Evolutionary conservation across 768 basidiomycete genomes (phyloP), one percentile per base, ranked within the genome.

Genomic region (Trametes coccinea): DNA sequence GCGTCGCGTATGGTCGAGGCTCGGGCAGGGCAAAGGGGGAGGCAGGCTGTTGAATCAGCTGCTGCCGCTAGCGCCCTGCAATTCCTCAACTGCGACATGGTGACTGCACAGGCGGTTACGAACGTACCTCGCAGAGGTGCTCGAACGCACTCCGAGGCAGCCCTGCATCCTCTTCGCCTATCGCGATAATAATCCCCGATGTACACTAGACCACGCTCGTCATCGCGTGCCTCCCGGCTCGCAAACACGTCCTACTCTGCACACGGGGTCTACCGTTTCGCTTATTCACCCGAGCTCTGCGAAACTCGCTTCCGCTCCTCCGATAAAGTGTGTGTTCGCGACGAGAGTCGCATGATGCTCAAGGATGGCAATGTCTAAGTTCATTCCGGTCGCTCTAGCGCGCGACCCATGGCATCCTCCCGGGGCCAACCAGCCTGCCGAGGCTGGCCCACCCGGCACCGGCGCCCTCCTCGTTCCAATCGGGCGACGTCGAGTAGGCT

Each of bases 131-230:
- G 22, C 22, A 22, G 22, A 22, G 1, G 34, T 8, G 14, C 37
- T 8, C 29, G 31, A 41, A 29, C 53, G 7, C 13, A 31, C n/a
- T 11, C 41, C 33, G 22, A 14, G 27, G 39, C 43, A 22, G 41
- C 31, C n/a, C 30, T n/a, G 17, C 57, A 22, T 27, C 30, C 30
- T 37, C 30, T 17, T 49, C 56, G 56, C 53, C 56, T 50, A 63
- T 63, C 62, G 62, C 62, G 62, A 63, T 63, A 13, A 39, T 46
- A n/a, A 63, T 63, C 62, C 56, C 62, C 62, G 62, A 59, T 63
- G 47, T 37, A 50, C 56, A 13, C 10, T 31, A 13, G 11, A 6
- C n/a, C 45, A 11, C 39, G 22, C 33, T 52, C 61, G 50, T 52
- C 60, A 45, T 55, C 53, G 53, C 27, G 54, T 56, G 55, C 55